phyloP scores from a whole-genome alignment of 2,329 filamentous ascomycete species.

The Penicillium sp. region DNA sequence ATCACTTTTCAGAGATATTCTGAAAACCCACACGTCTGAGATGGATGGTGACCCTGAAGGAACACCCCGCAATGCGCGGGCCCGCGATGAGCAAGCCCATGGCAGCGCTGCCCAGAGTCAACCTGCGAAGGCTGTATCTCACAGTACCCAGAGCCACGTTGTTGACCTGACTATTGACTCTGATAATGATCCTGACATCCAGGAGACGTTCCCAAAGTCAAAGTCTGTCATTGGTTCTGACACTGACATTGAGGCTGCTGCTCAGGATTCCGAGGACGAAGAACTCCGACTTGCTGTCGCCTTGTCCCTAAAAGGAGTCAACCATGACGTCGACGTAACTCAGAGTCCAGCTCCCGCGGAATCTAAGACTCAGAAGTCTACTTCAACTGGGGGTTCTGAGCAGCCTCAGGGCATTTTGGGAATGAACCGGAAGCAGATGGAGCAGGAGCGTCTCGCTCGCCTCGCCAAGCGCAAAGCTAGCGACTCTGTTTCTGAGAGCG shows the following conservation, averaged over 20 bases:
- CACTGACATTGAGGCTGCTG: constrained; percentile 12
- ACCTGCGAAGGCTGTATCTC: neutral
- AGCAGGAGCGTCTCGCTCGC: constrained; percentile 71
- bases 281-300: constrained; percentile 35
- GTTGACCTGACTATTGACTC: constrained; percentile 35
- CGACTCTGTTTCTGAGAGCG: constrained; percentile 25
- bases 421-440: constrained; percentile 76
- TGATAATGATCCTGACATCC: constrained; percentile 25
- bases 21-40: neutral
- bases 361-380: neutral
- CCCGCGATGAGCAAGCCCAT: neutral
- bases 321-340: constrained; percentile 7
- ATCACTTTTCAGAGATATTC: too few species aligned
- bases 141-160: constrained; percentile 9
- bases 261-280: constrained; percentile 27
- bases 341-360: neutral
- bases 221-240: constrained; percentile 26
- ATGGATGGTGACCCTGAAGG: neutral
- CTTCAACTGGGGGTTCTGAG: neutral
- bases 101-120: neutral
- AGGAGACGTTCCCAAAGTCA: constrained; percentile 25
- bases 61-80: neutral
- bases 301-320: constrained; percentile 29
- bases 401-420: constrained; percentile 42
- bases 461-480: constrained; percentile 55